phyloP scores from a whole-genome alignment of 805 yeast species.

The Yarrowia yakushimensis region DNA sequence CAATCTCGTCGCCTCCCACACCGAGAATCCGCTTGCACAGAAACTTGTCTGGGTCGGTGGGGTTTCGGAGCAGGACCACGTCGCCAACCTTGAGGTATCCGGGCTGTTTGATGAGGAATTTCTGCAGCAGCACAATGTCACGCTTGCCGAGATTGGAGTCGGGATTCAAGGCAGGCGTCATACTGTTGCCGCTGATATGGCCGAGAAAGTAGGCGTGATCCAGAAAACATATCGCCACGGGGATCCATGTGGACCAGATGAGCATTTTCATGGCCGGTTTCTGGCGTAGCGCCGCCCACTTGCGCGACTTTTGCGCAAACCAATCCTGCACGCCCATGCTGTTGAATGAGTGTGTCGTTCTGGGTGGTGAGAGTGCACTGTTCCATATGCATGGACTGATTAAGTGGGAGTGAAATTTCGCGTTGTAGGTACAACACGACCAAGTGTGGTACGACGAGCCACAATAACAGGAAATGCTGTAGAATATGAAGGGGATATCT shows the following conservation, averaged over 20 bases:
- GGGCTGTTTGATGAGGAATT: conserved; percentile 51
- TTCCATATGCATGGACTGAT: neutral
- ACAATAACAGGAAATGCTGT: too few relatives aligned
- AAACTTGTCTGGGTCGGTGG: conserved; percentile 71
- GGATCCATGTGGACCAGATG: conserved; percentile 65
- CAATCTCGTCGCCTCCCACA: conserved; percentile 63
- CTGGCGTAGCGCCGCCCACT: conserved; percentile 18
- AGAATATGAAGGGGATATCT: too few relatives aligned
- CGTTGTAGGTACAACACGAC: too few relatives aligned
- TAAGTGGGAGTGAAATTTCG: neutral
- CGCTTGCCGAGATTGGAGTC: conserved; percentile 42
- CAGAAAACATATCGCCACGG: conserved; percentile 64
- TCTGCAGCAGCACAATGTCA: conserved; percentile 59
- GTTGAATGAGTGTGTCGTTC: neutral
- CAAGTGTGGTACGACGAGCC: too few relatives aligned
- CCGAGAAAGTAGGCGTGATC: conserved; percentile 73
- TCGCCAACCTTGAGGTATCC: conserved; percentile 57
- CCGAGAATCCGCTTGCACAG: conserved; percentile 79
- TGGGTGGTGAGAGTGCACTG: neutral
- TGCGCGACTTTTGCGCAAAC: conserved; percentile 21
- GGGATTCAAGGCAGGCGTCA: conserved; percentile 88
- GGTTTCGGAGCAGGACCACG: conserved; percentile 73
- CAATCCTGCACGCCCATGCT: conserved; percentile 11
- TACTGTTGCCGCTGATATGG: conserved; percentile 72
- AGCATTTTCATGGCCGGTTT: conserved; percentile 29